Evolutionary conservation across 1,284 basidiomycete species (phyloP).

Genomic region (Leccinum fallax): DNA sequence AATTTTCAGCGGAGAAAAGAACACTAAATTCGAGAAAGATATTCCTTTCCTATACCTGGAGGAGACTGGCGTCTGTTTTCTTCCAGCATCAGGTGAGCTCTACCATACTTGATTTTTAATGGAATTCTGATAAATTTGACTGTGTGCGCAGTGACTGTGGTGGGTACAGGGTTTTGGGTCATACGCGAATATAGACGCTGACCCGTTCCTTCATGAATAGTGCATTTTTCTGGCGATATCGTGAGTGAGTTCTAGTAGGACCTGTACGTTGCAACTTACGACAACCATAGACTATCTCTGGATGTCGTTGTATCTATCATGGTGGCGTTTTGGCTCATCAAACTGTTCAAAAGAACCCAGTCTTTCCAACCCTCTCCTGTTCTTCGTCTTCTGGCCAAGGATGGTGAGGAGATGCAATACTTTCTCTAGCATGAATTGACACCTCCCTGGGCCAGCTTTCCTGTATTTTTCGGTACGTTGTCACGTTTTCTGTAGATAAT

Average conservation of each 20-base stretch:
- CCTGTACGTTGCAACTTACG: background rate
- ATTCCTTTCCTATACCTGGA: background rate
- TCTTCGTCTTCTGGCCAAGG: background rate
- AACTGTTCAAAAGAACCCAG: background rate
- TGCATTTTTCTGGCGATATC: background rate
- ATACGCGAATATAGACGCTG: too few species aligned
- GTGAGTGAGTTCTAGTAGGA: background rate
- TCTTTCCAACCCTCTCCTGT: background rate
- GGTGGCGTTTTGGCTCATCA: background rate
- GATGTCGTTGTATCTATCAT: background rate
- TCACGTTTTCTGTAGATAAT: background rate
- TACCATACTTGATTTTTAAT: background rate
- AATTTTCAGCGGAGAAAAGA: background rate
- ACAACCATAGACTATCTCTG: background rate
- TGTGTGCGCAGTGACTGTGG: background rate
- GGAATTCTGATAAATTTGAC: background rate
- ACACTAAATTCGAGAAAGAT: background rate
- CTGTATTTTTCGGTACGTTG: slow-evolving; percentile 2
- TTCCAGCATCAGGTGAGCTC: background rate
- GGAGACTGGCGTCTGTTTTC: background rate
- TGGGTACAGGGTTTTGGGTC: background rate
- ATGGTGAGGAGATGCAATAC: background rate
- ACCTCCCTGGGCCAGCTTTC: background rate
- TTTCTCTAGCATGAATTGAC: background rate
- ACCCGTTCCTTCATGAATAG: background rate